Evolutionary conservation across 225 moss, liverwort and hornwort genomes (phyloP).

Genomic region (Pleurozium schreberi): DNA sequence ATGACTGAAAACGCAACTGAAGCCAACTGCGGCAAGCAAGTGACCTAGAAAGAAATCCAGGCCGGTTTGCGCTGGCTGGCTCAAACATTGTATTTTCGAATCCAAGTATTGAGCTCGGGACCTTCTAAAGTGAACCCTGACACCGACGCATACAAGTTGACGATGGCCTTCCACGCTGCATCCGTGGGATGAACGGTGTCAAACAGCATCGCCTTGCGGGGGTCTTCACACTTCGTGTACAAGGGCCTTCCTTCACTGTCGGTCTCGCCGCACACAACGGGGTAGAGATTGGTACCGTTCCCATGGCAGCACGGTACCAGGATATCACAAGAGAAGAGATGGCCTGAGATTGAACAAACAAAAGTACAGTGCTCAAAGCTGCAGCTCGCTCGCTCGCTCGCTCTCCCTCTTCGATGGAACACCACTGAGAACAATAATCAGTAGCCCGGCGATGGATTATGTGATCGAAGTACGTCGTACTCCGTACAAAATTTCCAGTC

Average conservation of each 20-base stretch:
- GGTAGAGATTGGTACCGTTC: background rate
- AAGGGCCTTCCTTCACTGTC: background rate
- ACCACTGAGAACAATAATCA: background rate
- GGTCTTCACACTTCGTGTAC: background rate
- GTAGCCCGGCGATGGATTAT: background rate
- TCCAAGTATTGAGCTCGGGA: constrained; percentile 9
- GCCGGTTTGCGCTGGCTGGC: too few relatives aligned
- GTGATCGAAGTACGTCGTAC: too few relatives aligned
- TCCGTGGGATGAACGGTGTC: constrained; percentile 7
- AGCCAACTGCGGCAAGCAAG: too few relatives aligned
- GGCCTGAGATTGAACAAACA: background rate
- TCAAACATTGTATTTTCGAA: background rate
- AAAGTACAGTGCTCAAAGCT: background rate
- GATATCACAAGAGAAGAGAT: too few relatives aligned
- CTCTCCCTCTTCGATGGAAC: background rate
- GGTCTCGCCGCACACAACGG: background rate
- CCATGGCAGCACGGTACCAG: constrained; percentile 7
- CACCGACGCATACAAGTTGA: background rate
- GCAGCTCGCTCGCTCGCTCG: background rate
- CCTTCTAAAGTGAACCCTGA: constrained; percentile 5
- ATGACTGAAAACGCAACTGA: background rate
- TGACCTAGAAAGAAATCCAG: too few relatives aligned
- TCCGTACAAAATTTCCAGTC: background rate
- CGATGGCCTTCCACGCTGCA: background rate
- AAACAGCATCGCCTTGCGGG: background rate